These are phyloP conservation scores for Chaetomium sp. DNA, from an alignment of 2,329 filamentous ascomycete genomes.

Conservation along the genomic window DNA sequence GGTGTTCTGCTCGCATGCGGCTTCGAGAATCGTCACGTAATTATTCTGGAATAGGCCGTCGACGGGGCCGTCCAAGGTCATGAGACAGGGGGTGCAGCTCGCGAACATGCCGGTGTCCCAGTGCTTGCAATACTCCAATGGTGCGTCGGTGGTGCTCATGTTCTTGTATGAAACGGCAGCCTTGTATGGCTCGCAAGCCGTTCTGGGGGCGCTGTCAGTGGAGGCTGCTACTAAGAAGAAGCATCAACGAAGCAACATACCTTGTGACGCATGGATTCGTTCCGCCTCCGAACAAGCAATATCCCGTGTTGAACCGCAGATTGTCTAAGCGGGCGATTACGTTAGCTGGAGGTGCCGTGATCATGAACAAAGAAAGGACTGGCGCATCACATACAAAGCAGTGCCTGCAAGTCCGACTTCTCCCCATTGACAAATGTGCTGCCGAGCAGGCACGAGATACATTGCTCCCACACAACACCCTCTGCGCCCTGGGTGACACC, in stretches of 20 bases:
- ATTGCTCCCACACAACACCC: slow-evolving; percentile 46
- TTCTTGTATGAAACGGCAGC: slow-evolving; percentile 44
- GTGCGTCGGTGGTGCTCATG: slow-evolving; percentile 37
- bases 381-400: slow-evolving; percentile 45
- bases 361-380: not conserved
- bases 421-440: slow-evolving; percentile 41
- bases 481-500: slow-evolving; percentile 32
- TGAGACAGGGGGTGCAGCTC: slow-evolving; percentile 45
- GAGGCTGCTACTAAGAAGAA: too few species aligned
- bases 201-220: slow-evolving; percentile 34
- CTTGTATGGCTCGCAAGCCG: slow-evolving; percentile 45
- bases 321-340: slow-evolving; percentile 41
- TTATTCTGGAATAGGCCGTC: slow-evolving; percentile 42
- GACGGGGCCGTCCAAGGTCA: slow-evolving; percentile 18
- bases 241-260: slow-evolving; percentile 29
- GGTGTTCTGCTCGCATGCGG: slow-evolving; percentile 50
- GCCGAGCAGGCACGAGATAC: slow-evolving; percentile 44
- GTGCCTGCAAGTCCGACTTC: slow-evolving; percentile 46
- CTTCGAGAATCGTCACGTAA: slow-evolving; percentile 47
- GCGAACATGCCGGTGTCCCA: slow-evolving; percentile 38
- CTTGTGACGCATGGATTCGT: slow-evolving; percentile 46
- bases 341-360: slow-evolving; percentile 1
- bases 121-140: slow-evolving; percentile 48
- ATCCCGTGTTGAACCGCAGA: slow-evolving; percentile 47
- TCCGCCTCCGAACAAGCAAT: slow-evolving; percentile 44